Conservation (phyloP, 2,329 filamentous ascomycete genomes). For the Furcasterigmium sp. region DNA sequence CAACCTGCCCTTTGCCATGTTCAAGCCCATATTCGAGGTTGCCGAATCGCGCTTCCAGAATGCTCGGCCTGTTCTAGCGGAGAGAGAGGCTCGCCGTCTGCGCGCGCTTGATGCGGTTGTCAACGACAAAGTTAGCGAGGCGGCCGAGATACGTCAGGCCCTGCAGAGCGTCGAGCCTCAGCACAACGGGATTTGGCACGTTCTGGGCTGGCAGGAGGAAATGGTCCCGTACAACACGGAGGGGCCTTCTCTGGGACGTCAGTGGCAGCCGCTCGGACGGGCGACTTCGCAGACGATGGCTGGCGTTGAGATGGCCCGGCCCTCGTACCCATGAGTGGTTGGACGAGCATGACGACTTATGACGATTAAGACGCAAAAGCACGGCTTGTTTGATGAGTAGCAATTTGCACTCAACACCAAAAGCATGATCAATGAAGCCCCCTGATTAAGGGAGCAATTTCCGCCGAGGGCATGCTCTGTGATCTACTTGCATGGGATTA, state of each 20-base stretch:
- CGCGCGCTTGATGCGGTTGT: conserved; percentile 37
- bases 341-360: conserved; percentile 4
- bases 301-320: not conserved
- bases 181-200: conserved; percentile 36
- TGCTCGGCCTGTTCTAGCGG: conserved; percentile 44
- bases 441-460: not conserved
- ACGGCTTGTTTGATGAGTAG: not conserved
- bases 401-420: conserved; percentile 1
- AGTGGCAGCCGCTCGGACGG: conserved; percentile 33
- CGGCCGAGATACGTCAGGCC: conserved; percentile 26
- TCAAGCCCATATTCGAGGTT: conserved; percentile 61
- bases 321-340: conserved; percentile 12
- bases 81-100: conserved; percentile 53
- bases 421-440: not conserved
- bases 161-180: conserved; percentile 32
- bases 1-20: conserved; percentile 62
- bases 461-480: too few species aligned
- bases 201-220: conserved; percentile 45
- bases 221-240: conserved; percentile 30
- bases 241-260: conserved; percentile 35
- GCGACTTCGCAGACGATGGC: not conserved
- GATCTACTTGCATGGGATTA: too few species aligned
- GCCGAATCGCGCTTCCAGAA: conserved; percentile 41
- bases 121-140: conserved; percentile 26
- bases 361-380: conserved; percentile 12